Evolutionary conservation across 495 filamentous ascomycete species (phyloP).

Genomic region (Extremus antarcticus): DNA sequence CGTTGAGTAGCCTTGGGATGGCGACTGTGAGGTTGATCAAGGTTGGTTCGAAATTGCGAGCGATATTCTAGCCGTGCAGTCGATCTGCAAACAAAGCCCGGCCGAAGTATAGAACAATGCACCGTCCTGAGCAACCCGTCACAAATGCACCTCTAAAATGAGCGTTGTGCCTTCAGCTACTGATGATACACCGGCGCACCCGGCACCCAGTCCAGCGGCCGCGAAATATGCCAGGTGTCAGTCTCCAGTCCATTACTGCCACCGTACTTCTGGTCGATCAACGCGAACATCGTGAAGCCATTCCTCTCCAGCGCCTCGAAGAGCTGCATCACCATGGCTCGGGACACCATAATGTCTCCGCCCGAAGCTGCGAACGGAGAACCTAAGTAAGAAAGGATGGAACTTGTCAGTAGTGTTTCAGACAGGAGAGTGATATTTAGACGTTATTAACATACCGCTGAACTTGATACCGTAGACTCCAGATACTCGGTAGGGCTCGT

Average conservation of each 20-base stretch:
- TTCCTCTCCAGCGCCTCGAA: conserved; percentile 13
- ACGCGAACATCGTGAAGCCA: conserved; percentile 19
- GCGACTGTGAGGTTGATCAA: not conserved
- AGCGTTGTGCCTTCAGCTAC: no score
- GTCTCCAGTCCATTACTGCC: conserved; percentile 5
- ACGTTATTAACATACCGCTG: no score
- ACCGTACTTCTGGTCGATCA: conserved; percentile 19
- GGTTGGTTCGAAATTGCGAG: not conserved
- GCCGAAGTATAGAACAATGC: no score
- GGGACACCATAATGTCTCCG: conserved; percentile 9
- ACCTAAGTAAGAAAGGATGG: no score
- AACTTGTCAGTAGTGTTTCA: no score
- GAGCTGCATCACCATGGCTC: conserved; percentile 12
- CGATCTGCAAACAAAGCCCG: no score
- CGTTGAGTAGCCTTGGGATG: not conserved
- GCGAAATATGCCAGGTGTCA: conserved; percentile 9
- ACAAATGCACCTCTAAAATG: no score
- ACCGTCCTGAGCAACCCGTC: no score
- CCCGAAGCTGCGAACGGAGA: conserved; percentile 5
- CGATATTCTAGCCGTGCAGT: not conserved
- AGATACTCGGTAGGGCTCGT: not conserved
- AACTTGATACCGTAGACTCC: conserved; percentile 16
- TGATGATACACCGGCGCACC: conserved; percentile 2
- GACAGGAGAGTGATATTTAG: no score
- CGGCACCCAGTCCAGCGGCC: not conserved